These are phyloP conservation scores for Sclerotiophoma versabilis DNA, from an alignment of 2,329 filamentous ascomycete species.

Conservation along the genomic window DNA sequence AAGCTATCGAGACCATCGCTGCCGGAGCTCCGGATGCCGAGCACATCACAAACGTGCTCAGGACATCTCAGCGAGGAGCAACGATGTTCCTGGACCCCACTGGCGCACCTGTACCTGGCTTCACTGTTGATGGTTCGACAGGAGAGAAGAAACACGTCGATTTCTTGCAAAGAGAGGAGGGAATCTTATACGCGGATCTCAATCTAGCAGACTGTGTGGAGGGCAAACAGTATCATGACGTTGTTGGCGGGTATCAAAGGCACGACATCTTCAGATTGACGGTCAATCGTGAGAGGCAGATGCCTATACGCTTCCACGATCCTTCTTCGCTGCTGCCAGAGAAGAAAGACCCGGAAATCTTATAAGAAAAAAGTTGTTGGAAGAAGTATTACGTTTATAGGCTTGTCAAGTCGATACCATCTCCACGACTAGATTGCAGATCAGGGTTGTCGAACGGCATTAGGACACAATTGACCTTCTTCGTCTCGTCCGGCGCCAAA, in stretches of 20 bases:
- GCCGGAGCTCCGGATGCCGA: conserved; percentile 38
- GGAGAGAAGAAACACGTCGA: conserved; percentile 38
- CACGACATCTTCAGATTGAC: conserved; percentile 62
- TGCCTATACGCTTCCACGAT: conserved; percentile 35
- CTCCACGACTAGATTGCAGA: too few species aligned
- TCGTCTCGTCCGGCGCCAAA: too few species aligned
- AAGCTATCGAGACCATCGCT: conserved; percentile 48
- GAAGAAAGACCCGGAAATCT: too few species aligned
- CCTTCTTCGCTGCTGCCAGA: neutral
- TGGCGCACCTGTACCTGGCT: conserved; percentile 51
- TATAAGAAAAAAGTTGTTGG: too few species aligned
- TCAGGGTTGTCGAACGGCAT: too few species aligned
- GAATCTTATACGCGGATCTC: conserved; percentile 61
- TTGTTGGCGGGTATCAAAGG: conserved; percentile 63
- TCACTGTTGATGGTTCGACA: conserved; percentile 39
- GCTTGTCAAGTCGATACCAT: too few species aligned
- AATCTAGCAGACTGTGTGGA: conserved; percentile 60
- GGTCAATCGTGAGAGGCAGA: conserved; percentile 53
- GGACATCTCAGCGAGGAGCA: conserved; percentile 52
- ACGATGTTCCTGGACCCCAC: conserved; percentile 62
- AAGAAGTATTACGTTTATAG: too few species aligned
- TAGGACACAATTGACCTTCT: too few species aligned
- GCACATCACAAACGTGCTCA: conserved; percentile 44
- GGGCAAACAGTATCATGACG: conserved; percentile 65
- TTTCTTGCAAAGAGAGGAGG: conserved; percentile 56